Conservation (phyloP, 306 rosid genomes). For the Ziziphus jujuba region DNA sequence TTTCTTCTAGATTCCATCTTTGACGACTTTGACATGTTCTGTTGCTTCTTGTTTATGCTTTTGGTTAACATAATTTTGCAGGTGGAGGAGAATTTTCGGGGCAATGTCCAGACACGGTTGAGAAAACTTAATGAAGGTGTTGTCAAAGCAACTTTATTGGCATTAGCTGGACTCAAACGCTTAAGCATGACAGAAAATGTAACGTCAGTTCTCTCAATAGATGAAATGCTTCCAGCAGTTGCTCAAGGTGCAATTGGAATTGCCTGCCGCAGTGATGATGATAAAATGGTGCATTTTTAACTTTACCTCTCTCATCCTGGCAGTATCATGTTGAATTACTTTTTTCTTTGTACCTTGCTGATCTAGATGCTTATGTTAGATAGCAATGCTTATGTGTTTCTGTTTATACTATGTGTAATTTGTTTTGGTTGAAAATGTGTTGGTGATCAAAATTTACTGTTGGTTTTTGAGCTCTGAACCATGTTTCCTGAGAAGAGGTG, state of each 20-base stretch:
- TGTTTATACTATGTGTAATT: too few relatives aligned
- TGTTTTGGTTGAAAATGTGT: background rate
- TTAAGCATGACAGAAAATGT: slow-evolving; percentile 62
- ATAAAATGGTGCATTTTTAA: slow-evolving; percentile 61
- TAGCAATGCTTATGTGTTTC: too few relatives aligned
- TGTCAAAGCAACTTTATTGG: slow-evolving; percentile 94
- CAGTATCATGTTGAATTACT: background rate
- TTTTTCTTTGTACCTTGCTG: background rate
- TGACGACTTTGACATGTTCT: background rate
- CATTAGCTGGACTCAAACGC: slow-evolving; percentile 91
- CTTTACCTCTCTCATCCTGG: background rate
- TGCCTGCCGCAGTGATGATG: slow-evolving; percentile 59
- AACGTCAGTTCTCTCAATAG: slow-evolving; percentile 45
- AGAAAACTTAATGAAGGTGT: slow-evolving; percentile 81
- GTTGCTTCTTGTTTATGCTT: background rate
- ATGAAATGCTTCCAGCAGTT: slow-evolving; percentile 73
- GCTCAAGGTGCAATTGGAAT: slow-evolving; percentile 75
- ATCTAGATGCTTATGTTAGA: too few relatives aligned
- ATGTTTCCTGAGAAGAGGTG: too few relatives aligned
- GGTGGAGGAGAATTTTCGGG: slow-evolving; percentile 96
- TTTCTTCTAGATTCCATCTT: background rate
- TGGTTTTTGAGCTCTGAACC: too few relatives aligned
- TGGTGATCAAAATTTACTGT: too few relatives aligned
- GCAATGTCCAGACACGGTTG: slow-evolving; percentile 89
- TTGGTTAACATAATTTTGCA: slow-evolving; percentile 31